Evolutionary conservation across 306 rosid species (phyloP).

Genomic region (Sophora flavescens): DNA sequence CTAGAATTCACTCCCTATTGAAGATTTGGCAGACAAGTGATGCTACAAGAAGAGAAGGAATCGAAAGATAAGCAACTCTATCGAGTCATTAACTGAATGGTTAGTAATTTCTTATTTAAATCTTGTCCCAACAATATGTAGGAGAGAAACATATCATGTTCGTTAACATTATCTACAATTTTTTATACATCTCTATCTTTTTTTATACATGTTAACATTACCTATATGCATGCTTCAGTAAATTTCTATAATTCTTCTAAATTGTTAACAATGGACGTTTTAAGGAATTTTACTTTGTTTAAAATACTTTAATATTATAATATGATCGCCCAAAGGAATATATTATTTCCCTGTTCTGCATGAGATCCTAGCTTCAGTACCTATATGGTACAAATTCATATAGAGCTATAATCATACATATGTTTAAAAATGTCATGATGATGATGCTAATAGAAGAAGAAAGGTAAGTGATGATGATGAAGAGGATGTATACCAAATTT

Average conservation of each 20-base stretch:
- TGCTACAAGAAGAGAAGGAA: no score
- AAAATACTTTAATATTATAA: background rate
- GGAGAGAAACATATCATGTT: background rate
- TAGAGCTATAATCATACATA: slow-evolving; percentile 48
- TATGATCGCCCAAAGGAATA: background rate
- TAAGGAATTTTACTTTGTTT: background rate
- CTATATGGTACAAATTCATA: slow-evolving; percentile 40
- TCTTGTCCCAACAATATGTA: background rate
- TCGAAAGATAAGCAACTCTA: no score
- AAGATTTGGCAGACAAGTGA: no score
- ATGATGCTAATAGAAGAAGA: slow-evolving; percentile 19
- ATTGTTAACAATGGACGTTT: background rate
- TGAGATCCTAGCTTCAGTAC: slow-evolving; percentile 4
- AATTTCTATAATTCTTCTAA: background rate
- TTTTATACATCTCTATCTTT: no score
- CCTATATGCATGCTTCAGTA: background rate
- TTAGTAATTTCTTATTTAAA: background rate
- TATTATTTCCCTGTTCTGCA: slow-evolving; percentile 10
- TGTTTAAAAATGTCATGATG: slow-evolving; percentile 31
- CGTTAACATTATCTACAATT: background rate
- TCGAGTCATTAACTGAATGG: no score
- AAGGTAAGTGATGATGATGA: slow-evolving; percentile 44
- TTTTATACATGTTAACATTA: background rate
- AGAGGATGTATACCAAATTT: slow-evolving; percentile 51
- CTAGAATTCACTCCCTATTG: no score